Evolutionary conservation across 768 basidiomycete genomes (phyloP).

Genomic region (Chlorophyllum brunneum): DNA sequence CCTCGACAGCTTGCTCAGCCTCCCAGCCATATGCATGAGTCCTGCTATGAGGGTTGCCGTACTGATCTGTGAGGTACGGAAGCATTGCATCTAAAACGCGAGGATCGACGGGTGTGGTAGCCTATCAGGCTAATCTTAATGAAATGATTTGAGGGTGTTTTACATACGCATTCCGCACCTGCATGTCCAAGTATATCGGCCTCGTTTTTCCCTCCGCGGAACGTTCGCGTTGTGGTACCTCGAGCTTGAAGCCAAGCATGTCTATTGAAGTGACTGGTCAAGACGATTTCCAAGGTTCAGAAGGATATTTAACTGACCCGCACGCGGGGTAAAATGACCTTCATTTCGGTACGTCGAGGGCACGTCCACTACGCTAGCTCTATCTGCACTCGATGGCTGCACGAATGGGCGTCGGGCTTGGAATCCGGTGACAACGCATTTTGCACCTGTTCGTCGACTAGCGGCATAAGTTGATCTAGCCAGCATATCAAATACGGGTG

Average conservation of each 20-base stretch:
- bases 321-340: constrained; percentile 62
- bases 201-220: constrained; percentile 58
- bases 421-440: constrained; percentile 21
- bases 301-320: constrained; percentile 42
- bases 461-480: constrained; percentile 47
- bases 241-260: constrained; percentile 87
- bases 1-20: constrained; percentile 91
- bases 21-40: constrained; percentile 99
- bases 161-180: constrained; percentile 44
- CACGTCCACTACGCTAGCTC: constrained; percentile 79
- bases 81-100: constrained; percentile 97
- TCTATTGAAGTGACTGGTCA: constrained; percentile 50
- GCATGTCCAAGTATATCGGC: constrained; percentile 98
- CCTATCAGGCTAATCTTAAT: constrained; percentile 41
- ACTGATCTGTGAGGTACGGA: constrained; percentile 92
- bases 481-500: constrained; percentile 51
- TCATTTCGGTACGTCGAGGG: constrained; percentile 73
- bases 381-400: constrained; percentile 78
- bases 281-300: neutral
- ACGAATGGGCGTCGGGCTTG: constrained; percentile 58
- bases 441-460: constrained; percentile 30
- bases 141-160: constrained; percentile 8
- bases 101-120: constrained; percentile 96
- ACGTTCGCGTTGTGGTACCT: constrained; percentile 55
- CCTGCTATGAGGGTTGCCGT: constrained; percentile 96